A percentile compares a stretch with the other conserved stretches of the same genome.
These are phyloP conservation scores for Hibiscus syriacus DNA, from an alignment of 345 rosid genomes.

Conservation along the genomic window DNA sequence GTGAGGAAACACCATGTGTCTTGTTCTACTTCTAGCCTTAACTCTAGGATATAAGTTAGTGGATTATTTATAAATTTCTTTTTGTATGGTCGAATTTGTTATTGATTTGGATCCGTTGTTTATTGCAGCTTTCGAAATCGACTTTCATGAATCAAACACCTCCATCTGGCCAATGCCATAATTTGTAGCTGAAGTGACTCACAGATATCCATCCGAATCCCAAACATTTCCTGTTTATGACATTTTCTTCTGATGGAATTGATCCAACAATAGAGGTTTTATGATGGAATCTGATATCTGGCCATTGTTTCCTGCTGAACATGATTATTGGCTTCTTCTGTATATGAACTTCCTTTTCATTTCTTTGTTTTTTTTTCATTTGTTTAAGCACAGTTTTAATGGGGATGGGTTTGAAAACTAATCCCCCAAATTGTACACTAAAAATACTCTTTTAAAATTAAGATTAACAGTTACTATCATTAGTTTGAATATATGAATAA, in stretches of 20 bases:
- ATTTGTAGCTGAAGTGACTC: neutral
- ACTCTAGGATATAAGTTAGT: neutral
- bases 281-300: neutral
- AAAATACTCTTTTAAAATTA: neutral
- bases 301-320: neutral
- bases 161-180: neutral
- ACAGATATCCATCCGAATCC: neutral
- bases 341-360: neutral
- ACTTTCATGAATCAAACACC: constrained; percentile 11
- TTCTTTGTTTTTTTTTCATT: neutral
- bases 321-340: constrained; percentile 1
- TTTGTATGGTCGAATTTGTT: neutral
- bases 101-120: neutral
- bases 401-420: neutral
- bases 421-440: neutral
- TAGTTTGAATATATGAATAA: neutral
- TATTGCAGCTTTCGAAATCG: neutral
- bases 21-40: neutral
- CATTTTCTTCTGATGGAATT: neutral
- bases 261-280: neutral
- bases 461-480: neutral
- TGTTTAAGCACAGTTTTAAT: neutral
- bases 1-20: constrained; percentile 18
- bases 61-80: neutral
- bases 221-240: neutral